Conservation (phyloP, 2,329 filamentous ascomycete species). For the Penicillium expansum region DNA sequence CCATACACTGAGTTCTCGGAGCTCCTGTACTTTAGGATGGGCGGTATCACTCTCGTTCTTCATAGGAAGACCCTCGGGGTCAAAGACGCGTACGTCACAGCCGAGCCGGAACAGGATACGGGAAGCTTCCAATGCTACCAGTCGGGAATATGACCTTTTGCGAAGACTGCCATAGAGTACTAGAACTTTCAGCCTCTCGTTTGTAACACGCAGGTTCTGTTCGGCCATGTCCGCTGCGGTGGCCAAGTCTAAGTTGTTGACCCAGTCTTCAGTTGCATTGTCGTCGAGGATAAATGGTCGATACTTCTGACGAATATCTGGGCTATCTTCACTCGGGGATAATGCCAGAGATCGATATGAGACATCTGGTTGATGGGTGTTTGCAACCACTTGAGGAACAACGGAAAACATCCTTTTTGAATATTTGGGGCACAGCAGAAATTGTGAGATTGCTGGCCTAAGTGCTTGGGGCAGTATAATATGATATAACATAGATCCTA, state of each 20-base stretch:
- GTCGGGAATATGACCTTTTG: slow-evolving; percentile 56
- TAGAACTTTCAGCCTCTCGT: slow-evolving; percentile 53
- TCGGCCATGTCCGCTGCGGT: slow-evolving; percentile 53
- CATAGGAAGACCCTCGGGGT: slow-evolving; percentile 59
- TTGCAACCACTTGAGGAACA: neutral
- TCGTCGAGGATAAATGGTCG: slow-evolving; percentile 56
- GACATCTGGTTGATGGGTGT: neutral
- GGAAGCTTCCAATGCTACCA: slow-evolving; percentile 59
- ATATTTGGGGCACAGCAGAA: neutral
- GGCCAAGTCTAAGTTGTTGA: slow-evolving; percentile 55
- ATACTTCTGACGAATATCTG: slow-evolving; percentile 48
- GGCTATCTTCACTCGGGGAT: slow-evolving; percentile 47
- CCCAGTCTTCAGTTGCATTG: slow-evolving; percentile 52
- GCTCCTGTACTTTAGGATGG: slow-evolving; percentile 62
- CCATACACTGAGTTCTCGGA: slow-evolving; percentile 61
- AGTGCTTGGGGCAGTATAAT: neutral
- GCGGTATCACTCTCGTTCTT: slow-evolving; percentile 60
- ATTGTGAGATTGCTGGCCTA: neutral
- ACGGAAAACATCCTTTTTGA: slow-evolving; percentile 3
- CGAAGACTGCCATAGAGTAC: slow-evolving; percentile 62
- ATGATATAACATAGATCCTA: neutral
- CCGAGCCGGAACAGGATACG: slow-evolving; percentile 63
- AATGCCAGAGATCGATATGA: slow-evolving; percentile 45
- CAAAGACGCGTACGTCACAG: slow-evolving; percentile 63
- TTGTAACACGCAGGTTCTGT: slow-evolving; percentile 42